A percentile compares a stretch with the other conserved stretches of the same genome.
Conservation (phyloP, 768 basidiomycete genomes). For the Psilocybe cyanescens region DNA sequence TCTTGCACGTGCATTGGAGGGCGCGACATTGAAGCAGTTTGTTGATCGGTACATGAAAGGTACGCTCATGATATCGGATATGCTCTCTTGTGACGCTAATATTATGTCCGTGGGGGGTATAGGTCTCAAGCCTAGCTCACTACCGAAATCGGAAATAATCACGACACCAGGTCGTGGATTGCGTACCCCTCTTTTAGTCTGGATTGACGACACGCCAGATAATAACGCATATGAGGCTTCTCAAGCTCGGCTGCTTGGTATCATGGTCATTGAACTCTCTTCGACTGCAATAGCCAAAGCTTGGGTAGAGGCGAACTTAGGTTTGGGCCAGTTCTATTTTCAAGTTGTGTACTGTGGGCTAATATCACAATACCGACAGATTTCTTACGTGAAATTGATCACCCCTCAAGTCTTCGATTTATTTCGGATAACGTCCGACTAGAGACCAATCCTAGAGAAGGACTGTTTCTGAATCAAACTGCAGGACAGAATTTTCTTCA, state of each 20-base stretch:
- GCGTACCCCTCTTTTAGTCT: slow-evolving; percentile 23
- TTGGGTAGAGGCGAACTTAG: slow-evolving; percentile 30
- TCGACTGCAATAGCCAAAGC: slow-evolving; percentile 28
- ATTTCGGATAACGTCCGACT: slow-evolving; percentile 34
- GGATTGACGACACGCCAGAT: slow-evolving; percentile 30
- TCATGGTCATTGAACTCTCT: slow-evolving; percentile 27
- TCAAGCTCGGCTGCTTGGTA: slow-evolving; percentile 18
- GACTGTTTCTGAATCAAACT: slow-evolving; percentile 7
- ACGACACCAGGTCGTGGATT: not conserved
- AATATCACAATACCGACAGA: slow-evolving; percentile 3
- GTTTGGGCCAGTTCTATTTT: slow-evolving; percentile 13
- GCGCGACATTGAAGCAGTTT: slow-evolving; percentile 15
- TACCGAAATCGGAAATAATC: no score
- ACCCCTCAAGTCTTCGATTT: slow-evolving; percentile 24
- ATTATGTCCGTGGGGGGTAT: no score
- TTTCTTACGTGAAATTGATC: slow-evolving; percentile 27
- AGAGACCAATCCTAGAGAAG: slow-evolving; percentile 12
- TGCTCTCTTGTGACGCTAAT: no score
- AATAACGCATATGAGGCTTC: slow-evolving; percentile 18
- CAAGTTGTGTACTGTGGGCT: not conserved
- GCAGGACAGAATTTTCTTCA: slow-evolving; percentile 28
- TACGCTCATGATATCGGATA: not conserved
- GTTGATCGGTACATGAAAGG: slow-evolving; percentile 11
- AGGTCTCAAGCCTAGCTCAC: no score
- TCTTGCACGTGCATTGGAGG: slow-evolving; percentile 19